phyloP scores from a whole-genome alignment of 441 rosid genomes.

The Mallotus repandus region DNA sequence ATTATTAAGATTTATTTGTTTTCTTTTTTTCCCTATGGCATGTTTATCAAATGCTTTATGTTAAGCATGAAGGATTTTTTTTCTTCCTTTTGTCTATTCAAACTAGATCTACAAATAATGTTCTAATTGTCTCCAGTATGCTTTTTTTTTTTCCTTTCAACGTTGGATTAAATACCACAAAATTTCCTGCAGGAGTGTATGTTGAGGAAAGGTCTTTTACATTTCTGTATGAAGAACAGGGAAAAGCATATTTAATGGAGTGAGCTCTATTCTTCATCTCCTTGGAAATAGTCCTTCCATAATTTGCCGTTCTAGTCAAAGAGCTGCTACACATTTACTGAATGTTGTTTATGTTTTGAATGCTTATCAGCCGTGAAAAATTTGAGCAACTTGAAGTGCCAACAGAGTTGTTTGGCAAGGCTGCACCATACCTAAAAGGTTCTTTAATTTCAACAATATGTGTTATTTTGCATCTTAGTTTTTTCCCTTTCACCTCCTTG shows the following conservation, averaged over 20 bases:
- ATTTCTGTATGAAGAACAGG: conserved; percentile 66
- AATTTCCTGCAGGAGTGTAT: conserved; percentile 61
- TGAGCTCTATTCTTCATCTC: conserved; percentile 38
- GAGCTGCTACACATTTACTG: neutral
- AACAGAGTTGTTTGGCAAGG: conserved; percentile 68
- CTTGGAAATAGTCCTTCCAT: neutral
- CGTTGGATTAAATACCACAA: conserved; percentile 15
- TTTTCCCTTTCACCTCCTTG: neutral
- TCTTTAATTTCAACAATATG: conserved; percentile 16
- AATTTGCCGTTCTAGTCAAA: neutral
- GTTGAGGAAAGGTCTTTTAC: conserved; percentile 80
- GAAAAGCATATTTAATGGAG: conserved; percentile 75
- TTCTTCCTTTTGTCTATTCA: neutral
- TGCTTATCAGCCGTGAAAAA: conserved; percentile 58
- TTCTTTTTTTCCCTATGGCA: neutral
- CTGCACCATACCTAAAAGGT: conserved; percentile 81
- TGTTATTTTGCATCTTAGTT: neutral
- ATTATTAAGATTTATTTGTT: neutral
- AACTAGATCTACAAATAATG: neutral
- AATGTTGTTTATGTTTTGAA: conserved; percentile 12
- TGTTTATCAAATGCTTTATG: neutral
- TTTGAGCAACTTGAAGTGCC: conserved; percentile 93
- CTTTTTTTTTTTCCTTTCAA: neutral
- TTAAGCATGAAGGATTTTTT: neutral
- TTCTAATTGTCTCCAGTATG: neutral